phyloP scores from a whole-genome alignment of 805 yeast genomes.

The Yamadazyma tumulicola region DNA sequence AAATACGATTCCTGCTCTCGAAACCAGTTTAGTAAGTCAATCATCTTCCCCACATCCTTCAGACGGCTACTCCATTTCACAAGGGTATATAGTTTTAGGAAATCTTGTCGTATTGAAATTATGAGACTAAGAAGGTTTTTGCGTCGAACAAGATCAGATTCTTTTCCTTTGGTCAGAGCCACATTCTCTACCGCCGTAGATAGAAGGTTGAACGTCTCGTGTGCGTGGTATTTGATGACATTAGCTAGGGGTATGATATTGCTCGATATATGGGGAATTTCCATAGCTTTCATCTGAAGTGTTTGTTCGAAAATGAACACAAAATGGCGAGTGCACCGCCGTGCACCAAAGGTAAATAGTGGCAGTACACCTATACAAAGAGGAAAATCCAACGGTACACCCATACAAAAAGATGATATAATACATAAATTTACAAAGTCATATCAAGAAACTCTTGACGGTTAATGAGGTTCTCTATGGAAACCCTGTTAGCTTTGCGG shows the following conservation, averaged over 20 bases:
- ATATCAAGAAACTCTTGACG: neutral
- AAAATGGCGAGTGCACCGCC: too few species aligned
- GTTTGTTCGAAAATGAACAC: too few species aligned
- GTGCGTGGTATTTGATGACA: slow-evolving; percentile 57
- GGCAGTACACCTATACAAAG: too few species aligned
- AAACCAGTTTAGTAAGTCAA: slow-evolving; percentile 87
- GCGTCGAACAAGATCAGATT: slow-evolving; percentile 62
- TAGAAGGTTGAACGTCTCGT: slow-evolving; percentile 61
- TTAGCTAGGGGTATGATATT: slow-evolving; percentile 64
- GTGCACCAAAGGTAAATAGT: too few species aligned
- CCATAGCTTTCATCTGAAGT: too few species aligned
- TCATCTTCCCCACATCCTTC: slow-evolving; percentile 65
- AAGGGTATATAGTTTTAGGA: slow-evolving; percentile 77
- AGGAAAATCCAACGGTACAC: too few species aligned
- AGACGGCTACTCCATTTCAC: slow-evolving; percentile 84
- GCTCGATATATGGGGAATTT: slow-evolving; percentile 61
- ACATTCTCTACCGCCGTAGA: slow-evolving; percentile 58
- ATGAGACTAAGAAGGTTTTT: slow-evolving; percentile 64
- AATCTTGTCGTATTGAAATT: slow-evolving; percentile 75
- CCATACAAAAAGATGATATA: neutral
- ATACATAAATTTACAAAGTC: neutral
- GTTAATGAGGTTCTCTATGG: slow-evolving; percentile 10
- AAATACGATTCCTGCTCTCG: slow-evolving; percentile 72
- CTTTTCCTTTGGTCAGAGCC: slow-evolving; percentile 39
- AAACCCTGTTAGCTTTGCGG: slow-evolving; percentile 32